These are phyloP conservation scores for Leptographium flavum DNA, from an alignment of 2,329 filamentous ascomycete species.

Conservation along the genomic window DNA sequence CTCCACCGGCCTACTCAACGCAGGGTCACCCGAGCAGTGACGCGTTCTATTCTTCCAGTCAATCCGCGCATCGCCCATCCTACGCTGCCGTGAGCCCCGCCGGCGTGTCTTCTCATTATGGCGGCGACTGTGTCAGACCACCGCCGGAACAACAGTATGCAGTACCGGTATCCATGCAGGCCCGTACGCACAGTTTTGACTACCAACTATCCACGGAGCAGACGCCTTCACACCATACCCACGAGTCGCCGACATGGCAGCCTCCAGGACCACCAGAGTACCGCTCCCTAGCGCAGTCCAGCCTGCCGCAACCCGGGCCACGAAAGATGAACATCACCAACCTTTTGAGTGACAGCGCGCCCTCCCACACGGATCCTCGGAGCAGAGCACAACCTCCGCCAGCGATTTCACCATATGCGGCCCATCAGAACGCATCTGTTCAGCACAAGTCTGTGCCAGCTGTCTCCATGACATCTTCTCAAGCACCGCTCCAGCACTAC, in stretches of 20 bases:
- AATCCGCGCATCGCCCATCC: too few species aligned
- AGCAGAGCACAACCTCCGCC: too few species aligned
- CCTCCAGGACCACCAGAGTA: background rate
- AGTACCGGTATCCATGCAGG: background rate
- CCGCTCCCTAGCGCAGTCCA: too few species aligned
- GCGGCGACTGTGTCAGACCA: too few species aligned
- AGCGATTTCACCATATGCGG: too few species aligned
- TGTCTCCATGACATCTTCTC: background rate
- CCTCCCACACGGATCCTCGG: background rate
- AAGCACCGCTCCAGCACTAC: background rate
- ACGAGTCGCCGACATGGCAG: conserved; percentile 3
- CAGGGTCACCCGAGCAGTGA: too few species aligned
- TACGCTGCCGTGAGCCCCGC: too few species aligned
- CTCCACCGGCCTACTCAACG: too few species aligned
- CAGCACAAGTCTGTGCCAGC: background rate
- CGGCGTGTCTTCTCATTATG: too few species aligned
- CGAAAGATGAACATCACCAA: conserved; percentile 19
- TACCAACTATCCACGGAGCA: background rate
- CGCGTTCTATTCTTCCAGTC: too few species aligned
- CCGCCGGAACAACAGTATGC: background rate
- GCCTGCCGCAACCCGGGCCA: conserved; percentile 14
- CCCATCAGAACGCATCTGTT: too few species aligned
- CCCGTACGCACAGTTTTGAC: background rate
- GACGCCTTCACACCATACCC: conserved; percentile 1
- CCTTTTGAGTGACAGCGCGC: conserved; percentile 14